Base-by-base conservation (phyloP, 2,329 filamentous ascomycete genomes). In the Diaporthe ilicicola region DNA sequence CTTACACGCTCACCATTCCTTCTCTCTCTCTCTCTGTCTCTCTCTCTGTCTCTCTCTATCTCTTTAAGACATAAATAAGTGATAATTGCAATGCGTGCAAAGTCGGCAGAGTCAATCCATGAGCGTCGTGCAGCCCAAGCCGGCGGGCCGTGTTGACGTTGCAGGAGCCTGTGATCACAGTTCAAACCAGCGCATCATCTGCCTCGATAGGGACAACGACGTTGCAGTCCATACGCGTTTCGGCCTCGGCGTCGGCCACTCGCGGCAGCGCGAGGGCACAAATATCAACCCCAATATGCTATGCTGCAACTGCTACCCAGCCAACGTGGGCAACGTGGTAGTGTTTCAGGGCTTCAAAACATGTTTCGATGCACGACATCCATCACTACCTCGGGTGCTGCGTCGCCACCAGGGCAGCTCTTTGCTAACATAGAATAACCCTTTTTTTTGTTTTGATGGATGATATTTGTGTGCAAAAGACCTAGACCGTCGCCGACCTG, bases 261-360 rank as follows among this genome's bases (percentile, higher is more conserved):
- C 48, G 34, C 22, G 12, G 12, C 27, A 8, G 42, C 44, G 17
- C 17, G 10, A 22, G 37, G 56, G 29, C 27, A 27, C n/a, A 59
- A 42, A 42, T 22, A n/a, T 27, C 55, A 42, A 17, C 9, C 37
- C 55, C 37, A 37, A 37, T 17, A 62, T 62, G 4, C 27, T 48
- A 13, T n/a, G n/a, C n/a, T n/a, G 5, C 13, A n/a, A n/a, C n/a
- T 48, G 27, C 29, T 24, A 48, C 42, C 1, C 7, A 62, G 3
- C n/a, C 59, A 10, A 48, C 12, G 29, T 27, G n/a, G 29, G 29
- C 42, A 48, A 37, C 9, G 59, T 62, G n/a, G 42, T 48, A 62
- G 59, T 37, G 59, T 62, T 62, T 62, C 42, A 62, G 59, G 59
- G 59, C 59, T 32, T 62, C 59, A 48, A 62, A 62, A 48, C 59